Evolutionary conservation across 257 asterid species (phyloP).

Genomic region (Echium plantagineum): DNA sequence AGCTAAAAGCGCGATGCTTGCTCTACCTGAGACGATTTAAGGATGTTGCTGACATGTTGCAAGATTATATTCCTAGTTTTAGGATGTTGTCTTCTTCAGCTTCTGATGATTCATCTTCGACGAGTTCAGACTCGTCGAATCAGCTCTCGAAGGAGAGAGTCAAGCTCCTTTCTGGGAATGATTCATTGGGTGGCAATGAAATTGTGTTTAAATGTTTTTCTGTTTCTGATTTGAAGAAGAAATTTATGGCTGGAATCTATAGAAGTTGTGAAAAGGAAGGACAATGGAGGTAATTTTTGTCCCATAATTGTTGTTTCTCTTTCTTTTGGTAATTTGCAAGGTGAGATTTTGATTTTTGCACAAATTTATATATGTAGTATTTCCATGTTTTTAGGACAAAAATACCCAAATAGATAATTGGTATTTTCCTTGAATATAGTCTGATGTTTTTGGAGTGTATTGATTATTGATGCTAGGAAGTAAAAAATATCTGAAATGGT

Average conservation of each 20-base stretch:
- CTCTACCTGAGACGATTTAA: conserved; percentile 67
- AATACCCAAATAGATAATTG: background rate
- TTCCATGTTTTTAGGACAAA: background rate
- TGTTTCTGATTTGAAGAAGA: conserved; percentile 76
- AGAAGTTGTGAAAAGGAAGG: conserved; percentile 63
- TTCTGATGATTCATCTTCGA: conserved; percentile 45
- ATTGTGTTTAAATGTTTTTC: conserved; percentile 70
- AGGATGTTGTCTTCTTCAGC: conserved; percentile 15
- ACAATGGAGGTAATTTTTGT: conserved; percentile 40
- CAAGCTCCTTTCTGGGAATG: conserved; percentile 48
- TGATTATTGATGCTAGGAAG: no score
- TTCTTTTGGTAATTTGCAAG: no score
- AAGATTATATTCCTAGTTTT: conserved; percentile 77
- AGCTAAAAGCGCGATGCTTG: conserved; percentile 76
- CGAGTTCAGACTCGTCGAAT: conserved; percentile 43
- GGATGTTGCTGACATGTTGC: conserved; percentile 87
- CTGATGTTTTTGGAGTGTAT: no score
- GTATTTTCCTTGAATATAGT: no score
- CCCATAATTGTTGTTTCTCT: background rate
- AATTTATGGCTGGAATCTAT: conserved; percentile 56
- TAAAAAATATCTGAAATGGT: no score
- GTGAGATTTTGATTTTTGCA: background rate
- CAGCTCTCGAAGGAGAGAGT: conserved; percentile 53
- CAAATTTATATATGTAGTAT: background rate
- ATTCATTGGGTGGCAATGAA: conserved; percentile 16